phyloP scores from a whole-genome alignment of 1,139 yeast species.

The Diutina pseudorugosa region DNA sequence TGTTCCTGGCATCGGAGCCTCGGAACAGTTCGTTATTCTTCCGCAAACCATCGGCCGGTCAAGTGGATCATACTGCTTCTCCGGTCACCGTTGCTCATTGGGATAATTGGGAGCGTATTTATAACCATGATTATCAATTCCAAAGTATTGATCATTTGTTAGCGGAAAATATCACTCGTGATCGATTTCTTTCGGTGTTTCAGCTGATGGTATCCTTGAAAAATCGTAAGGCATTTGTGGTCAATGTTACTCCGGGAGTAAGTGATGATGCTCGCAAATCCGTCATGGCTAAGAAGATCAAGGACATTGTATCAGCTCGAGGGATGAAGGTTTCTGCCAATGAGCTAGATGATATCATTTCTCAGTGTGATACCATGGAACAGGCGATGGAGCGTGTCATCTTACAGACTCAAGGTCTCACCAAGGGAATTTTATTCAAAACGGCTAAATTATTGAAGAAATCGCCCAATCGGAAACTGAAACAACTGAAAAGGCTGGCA shows the following conservation, averaged over 20 bases:
- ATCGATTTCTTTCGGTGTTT: constrained; percentile 21
- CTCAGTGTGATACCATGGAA: background rate
- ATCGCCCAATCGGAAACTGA: background rate
- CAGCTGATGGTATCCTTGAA: background rate
- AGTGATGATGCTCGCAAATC: background rate
- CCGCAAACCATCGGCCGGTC: constrained; percentile 15
- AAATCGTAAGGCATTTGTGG: background rate
- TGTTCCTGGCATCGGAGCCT: constrained; percentile 18
- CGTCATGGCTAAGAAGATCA: background rate
- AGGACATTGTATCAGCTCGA: background rate
- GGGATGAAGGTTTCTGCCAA: background rate
- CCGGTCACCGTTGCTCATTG: constrained; percentile 27
- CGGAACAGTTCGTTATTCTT: constrained; percentile 12
- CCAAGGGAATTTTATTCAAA: background rate
- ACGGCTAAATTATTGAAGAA: background rate
- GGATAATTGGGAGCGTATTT: constrained; percentile 36
- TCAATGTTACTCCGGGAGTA: background rate
- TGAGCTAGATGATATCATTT: background rate
- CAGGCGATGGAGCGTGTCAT: background rate
- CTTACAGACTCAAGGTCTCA: background rate
- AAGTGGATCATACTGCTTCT: constrained; percentile 10
- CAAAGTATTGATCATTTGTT: constrained; percentile 10
- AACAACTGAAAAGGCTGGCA: background rate
- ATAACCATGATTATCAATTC: constrained; percentile 27
- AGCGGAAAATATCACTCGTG: constrained; percentile 16